Evolutionary conservation across 805 yeast genomes (phyloP), one percentile per base, ranked within the genome.

Genomic region (Sungouiozyma ichnusensis): DNA sequence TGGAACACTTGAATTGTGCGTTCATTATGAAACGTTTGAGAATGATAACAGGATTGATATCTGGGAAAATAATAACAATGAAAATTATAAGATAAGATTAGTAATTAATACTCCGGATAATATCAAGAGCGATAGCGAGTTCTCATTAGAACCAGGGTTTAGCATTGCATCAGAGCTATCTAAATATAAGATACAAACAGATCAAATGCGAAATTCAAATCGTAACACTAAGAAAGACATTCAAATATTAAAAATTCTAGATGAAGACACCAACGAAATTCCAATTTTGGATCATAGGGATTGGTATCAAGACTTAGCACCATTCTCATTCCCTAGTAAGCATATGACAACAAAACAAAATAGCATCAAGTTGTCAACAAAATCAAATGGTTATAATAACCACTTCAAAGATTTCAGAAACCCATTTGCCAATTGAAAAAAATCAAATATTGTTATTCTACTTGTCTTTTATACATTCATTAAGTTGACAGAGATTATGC

Each of bases 61-160:
- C 41, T 59, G 64, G 64, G 63, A 58, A 36, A 59, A 56, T 44
- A 59, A 59, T 41, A 44, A 48, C 29, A 52, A 51, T 17, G 40
- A 46, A 31, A 59, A 59, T 43, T 59, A 57, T 44, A 47, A 45
- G 36, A 47, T 56, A 32, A 49, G 48, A 20, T 40, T 55, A 6
- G 44, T 45, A 11, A 24, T 24, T 24, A 24, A 24, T 11, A 24
- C 29, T 24, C 29, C 29, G 11, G 11, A 24, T 11, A n/a, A n/a
- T n/a, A n/a, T n/a, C n/a, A 24, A 11, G 29, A 24, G 9, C 11
- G 11, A 24, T 11, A 11, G 11, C 11, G 29, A 24, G 9, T 24
- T 11, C 29, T 24, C 29, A 24, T 24, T 11, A 11, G 29, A 24
- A 11, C 29, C 29, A 24, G 11, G 29, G 9, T 24, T 24, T 24